Evolutionary conservation across 345 rosid genomes (phyloP).

Genomic region (Melastoma malabathricum): DNA sequence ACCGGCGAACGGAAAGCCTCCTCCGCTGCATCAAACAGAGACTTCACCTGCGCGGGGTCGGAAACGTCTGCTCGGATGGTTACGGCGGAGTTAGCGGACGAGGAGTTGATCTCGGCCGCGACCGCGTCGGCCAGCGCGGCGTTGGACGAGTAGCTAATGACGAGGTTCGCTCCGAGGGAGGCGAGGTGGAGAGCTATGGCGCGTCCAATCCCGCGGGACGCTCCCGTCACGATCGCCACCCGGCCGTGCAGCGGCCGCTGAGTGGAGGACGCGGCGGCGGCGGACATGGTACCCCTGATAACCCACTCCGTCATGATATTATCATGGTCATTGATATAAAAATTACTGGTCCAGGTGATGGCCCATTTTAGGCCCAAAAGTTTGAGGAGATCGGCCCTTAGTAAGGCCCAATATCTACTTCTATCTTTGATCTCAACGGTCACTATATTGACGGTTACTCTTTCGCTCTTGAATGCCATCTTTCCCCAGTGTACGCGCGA

Average conservation of each 20-base stretch:
- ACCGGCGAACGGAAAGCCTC: slow-evolving; percentile 16
- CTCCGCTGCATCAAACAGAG: slow-evolving; percentile 23
- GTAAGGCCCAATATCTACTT: too few relatives aligned
- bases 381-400: too few relatives aligned
- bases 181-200: slow-evolving; percentile 25
- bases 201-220: slow-evolving; percentile 24
- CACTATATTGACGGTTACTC: too few relatives aligned
- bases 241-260: slow-evolving; percentile 13
- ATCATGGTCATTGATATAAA: too few relatives aligned
- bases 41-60: slow-evolving; percentile 23
- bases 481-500: too few relatives aligned
- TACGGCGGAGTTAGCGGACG: slow-evolving; percentile 7
- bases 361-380: too few relatives aligned
- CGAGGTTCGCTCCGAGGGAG: slow-evolving; percentile 20
- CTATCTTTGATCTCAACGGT: too few relatives aligned
- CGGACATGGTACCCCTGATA: not conserved
- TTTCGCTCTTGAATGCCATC: too few relatives aligned
- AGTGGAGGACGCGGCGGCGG: not conserved
- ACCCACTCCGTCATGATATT: too few relatives aligned
- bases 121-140: slow-evolving; percentile 14
- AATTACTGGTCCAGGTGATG: too few relatives aligned
- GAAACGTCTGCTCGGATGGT: slow-evolving; percentile 17
- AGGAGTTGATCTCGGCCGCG: slow-evolving; percentile 15
- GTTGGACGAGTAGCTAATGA: slow-evolving; percentile 21
- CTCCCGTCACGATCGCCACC: slow-evolving; percentile 28